Base-by-base conservation (phyloP, 768 basidiomycete species). In the Kwoniella newhampshirensis region DNA sequence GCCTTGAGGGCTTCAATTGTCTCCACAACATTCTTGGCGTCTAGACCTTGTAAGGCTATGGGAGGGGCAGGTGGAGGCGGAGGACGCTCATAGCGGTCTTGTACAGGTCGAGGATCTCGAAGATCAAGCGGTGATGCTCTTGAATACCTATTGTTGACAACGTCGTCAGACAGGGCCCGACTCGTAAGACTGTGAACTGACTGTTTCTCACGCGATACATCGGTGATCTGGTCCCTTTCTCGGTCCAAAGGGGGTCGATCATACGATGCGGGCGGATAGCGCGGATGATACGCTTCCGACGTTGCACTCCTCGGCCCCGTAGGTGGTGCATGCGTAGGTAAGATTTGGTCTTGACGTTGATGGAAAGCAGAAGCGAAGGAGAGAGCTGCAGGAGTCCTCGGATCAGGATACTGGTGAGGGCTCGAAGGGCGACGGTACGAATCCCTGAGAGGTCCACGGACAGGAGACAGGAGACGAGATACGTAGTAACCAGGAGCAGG, bases 1-100 rank as follows among this genome's bases (percentile, higher is more conserved):
- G 50, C 60, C 49, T 53, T 57, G 13, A 62, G 35, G 8, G 50
- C 55, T 43, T 45, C 47, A 7, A 62, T 43, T 12, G 60, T 62
- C 21, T 57, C 54, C 0, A 62, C 45, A 0, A 62, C 55, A 18
- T 56, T 52, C 23, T 51, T 45, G 3, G 57, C 39, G 23, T 58
- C 57, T 2, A 52, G 15, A 20, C 49, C 43, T 40, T 15, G 26
- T 28, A 30, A 13, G 18, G 35, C 21, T 30, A 15, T 20, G 5
- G 26, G 18, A 6, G 42, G 15, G 2, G 40, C 5, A 23, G 57
- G 49, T 36, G 49, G 45, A 27, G 32, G 17, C 1, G 54, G 39
- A 11, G 45, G 35, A 23, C 30, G 45, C 20, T 32, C n/a, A 37
- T 57, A 43, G 18, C 46, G 11, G 18, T 32, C 47, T 11, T 42